These are phyloP conservation scores for Steccherinum ochraceum DNA, from an alignment of 768 basidiomycete species.

Conservation along the genomic window DNA sequence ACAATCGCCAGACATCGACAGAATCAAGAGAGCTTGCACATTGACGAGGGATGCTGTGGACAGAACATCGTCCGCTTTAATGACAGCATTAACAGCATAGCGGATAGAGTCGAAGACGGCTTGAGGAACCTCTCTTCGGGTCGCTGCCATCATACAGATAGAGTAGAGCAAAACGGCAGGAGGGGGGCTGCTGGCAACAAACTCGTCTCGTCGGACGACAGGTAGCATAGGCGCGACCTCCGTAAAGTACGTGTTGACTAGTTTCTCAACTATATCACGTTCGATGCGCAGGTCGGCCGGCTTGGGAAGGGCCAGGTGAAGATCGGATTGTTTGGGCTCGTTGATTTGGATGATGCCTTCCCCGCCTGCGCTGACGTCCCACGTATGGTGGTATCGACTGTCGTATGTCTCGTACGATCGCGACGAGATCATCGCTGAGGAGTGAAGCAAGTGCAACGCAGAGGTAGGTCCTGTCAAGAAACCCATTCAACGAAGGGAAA, in stretches of 20 bases:
- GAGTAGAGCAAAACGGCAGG: constrained; percentile 85
- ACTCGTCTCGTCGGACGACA: constrained; percentile 83
- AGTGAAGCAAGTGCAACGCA: constrained; percentile 81
- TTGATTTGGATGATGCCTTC: constrained; percentile 85
- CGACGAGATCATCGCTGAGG: constrained; percentile 79
- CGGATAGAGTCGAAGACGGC: constrained; percentile 87
- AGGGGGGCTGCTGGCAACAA: constrained; percentile 66
- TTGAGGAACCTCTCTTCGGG: constrained; percentile 77
- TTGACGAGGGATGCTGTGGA: constrained; percentile 82
- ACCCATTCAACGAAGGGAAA: constrained; percentile 1
- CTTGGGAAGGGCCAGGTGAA: constrained; percentile 47
- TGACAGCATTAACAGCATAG: constrained; percentile 76
- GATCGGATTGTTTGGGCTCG: constrained; percentile 53
- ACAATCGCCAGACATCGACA: constrained; percentile 84
- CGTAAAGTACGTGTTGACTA: constrained; percentile 88
- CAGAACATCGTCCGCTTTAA: constrained; percentile 87
- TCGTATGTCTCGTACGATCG: constrained; percentile 86
- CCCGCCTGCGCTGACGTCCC: constrained; percentile 77
- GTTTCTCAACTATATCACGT: constrained; percentile 68
- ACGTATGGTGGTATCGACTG: constrained; percentile 79
- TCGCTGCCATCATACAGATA: constrained; percentile 89
- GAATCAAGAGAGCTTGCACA: constrained; percentile 80
- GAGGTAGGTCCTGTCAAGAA: constrained; percentile 71
- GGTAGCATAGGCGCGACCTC: constrained; percentile 89
- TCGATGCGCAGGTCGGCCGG: constrained; percentile 71